phyloP scores from a whole-genome alignment of 305 asterid species.

The Fraxinus sp. region DNA sequence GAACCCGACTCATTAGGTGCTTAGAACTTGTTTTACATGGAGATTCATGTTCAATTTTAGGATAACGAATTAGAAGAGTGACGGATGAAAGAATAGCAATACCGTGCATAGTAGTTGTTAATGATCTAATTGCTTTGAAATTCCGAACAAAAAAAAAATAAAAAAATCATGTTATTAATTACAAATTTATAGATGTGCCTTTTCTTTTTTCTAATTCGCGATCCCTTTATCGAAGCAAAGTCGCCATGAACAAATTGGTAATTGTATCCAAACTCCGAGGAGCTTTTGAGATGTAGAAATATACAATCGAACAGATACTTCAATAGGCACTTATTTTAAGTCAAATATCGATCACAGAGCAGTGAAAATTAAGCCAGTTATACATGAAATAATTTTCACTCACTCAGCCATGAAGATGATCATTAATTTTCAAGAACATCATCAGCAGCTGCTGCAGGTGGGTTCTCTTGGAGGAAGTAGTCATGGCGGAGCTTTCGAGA shows the following conservation, averaged over 20 bases:
- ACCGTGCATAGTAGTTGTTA: neutral
- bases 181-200: neutral
- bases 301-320: neutral
- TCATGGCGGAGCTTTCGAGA: conserved; percentile 27
- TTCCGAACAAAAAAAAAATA: neutral
- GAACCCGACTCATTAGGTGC: neutral
- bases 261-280: neutral
- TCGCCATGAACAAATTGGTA: neutral
- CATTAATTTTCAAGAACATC: neutral
- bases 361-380: neutral
- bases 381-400: neutral
- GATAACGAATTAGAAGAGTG: neutral
- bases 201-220: neutral
- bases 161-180: neutral
- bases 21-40: neutral
- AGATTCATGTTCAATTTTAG: neutral
- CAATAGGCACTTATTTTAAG: neutral
- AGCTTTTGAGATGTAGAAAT: neutral
- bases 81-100: no score
- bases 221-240: neutral
- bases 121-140: neutral
- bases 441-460: neutral
- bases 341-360: neutral
- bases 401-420: neutral
- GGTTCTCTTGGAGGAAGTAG: neutral